phyloP scores from a whole-genome alignment of 352 stramenopile species.

The Phytophthora tentaculata region DNA sequence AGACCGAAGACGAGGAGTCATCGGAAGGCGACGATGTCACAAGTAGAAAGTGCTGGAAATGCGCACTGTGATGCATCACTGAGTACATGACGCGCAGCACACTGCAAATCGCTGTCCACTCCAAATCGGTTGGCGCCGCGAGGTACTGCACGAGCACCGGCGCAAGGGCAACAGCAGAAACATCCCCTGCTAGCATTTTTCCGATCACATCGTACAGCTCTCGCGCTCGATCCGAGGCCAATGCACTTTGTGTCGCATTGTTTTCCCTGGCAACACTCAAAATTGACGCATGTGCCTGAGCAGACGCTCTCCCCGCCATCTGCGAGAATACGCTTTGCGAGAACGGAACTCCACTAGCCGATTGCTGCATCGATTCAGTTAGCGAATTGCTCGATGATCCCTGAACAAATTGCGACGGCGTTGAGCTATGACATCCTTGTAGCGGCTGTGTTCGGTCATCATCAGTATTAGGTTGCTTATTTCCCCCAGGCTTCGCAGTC shows the following conservation, averaged over 20 bases:
- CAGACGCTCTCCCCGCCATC: slow-evolving; percentile 42
- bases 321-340: slow-evolving; percentile 73
- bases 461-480: slow-evolving; percentile 8
- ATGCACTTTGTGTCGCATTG: slow-evolving; percentile 39
- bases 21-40: slow-evolving; percentile 31
- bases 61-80: slow-evolving; percentile 55
- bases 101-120: slow-evolving; percentile 47
- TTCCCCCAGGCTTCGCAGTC: neutral
- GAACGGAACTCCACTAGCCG: slow-evolving; percentile 26
- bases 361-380: slow-evolving; percentile 38
- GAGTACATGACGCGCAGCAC: slow-evolving; percentile 59
- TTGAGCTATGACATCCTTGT: slow-evolving; percentile 25
- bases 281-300: slow-evolving; percentile 47
- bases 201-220: slow-evolving; percentile 64
- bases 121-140: slow-evolving; percentile 44
- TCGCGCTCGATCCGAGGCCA: slow-evolving; percentile 42
- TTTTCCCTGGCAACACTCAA: slow-evolving; percentile 41
- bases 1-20: slow-evolving; percentile 17
- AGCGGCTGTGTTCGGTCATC: slow-evolving; percentile 21
- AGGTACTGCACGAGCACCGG: slow-evolving; percentile 66
- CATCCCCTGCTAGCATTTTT: slow-evolving; percentile 55
- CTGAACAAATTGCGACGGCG: slow-evolving; percentile 25
- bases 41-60: slow-evolving; percentile 62
- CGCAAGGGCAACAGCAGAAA: slow-evolving; percentile 45
- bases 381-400: slow-evolving; percentile 31